Percentiles rank a stretch among this genome's conserved stretches.
These are phyloP conservation scores for Annona squamosa DNA, from an alignment of 164 flowering plant genomes.

Conservation along the genomic window DNA sequence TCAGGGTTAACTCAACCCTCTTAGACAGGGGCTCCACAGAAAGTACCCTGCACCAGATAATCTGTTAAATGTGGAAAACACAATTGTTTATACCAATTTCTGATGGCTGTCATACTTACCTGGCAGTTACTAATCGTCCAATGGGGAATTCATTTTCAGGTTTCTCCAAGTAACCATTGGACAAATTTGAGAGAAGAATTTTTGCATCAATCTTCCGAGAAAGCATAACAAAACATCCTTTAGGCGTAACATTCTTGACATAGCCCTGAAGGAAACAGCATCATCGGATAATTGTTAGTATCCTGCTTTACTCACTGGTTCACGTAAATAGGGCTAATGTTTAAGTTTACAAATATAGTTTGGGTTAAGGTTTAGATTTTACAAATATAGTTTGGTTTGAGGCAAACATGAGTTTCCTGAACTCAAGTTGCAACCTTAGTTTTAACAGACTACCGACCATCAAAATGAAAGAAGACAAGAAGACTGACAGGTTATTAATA, in stretches of 20 bases:
- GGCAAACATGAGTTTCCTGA: too few species aligned
- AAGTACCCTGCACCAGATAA: constrained; percentile 49
- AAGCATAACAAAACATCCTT: constrained; percentile 86
- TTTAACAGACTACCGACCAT: neutral
- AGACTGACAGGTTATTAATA: constrained; percentile 14
- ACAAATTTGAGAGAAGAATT: constrained; percentile 77
- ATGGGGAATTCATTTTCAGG: constrained; percentile 74
- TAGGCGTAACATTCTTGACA: constrained; percentile 64
- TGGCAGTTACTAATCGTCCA: constrained; percentile 76
- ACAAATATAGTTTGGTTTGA: too few species aligned
- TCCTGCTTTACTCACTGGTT: neutral
- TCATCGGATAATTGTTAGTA: neutral
- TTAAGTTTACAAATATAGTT: too few species aligned
- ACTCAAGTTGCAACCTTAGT: neutral
- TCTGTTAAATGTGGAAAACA: constrained; percentile 7
- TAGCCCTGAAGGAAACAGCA: constrained; percentile 49
- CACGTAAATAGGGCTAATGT: neutral
- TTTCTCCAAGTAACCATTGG: constrained; percentile 56
- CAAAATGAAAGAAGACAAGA: neutral
- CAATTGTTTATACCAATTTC: neutral
- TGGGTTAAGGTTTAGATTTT: too few species aligned
- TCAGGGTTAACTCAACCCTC: constrained; percentile 79
- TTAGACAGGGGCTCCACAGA: constrained; percentile 81
- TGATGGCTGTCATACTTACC: constrained; percentile 28
- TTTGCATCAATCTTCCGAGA: constrained; percentile 88